These are phyloP conservation scores for Andrographis paniculata DNA, from an alignment of 305 asterid genomes.

Conservation along the genomic window DNA sequence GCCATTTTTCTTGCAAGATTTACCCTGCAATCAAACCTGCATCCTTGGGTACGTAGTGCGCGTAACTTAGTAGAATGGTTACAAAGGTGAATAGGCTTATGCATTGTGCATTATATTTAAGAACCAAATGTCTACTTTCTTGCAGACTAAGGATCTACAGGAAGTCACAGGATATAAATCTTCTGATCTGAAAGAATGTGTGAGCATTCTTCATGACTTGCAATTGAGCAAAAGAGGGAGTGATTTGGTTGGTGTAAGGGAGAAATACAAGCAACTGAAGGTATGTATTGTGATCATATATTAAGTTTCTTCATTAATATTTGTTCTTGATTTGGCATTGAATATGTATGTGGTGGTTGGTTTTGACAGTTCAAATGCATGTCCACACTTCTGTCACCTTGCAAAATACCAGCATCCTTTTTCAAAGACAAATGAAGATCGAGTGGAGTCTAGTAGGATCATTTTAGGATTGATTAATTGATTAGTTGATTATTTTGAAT, in stretches of 20 bases:
- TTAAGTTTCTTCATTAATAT: no score
- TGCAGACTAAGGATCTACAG: constrained; percentile 39
- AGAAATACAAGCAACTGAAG: constrained; percentile 64
- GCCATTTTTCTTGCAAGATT: constrained; percentile 60
- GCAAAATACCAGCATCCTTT: constrained; percentile 33
- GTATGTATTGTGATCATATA: no score
- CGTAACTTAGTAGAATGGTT: not conserved
- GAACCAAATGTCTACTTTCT: constrained; percentile 5
- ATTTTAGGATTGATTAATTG: no score
- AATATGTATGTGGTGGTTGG: constrained; percentile 8
- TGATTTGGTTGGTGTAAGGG: constrained; percentile 43
- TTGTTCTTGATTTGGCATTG: no score
- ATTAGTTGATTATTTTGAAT: no score
- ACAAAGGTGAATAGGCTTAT: not conserved
- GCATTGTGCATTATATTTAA: not conserved
- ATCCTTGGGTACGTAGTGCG: constrained; percentile 56
- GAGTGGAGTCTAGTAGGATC: no score
- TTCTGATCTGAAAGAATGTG: constrained; percentile 54
- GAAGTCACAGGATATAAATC: constrained; percentile 41
- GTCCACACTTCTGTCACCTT: constrained; percentile 31
- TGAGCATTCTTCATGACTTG: constrained; percentile 49
- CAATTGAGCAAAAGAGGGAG: constrained; percentile 47
- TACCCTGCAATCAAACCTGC: constrained; percentile 39
- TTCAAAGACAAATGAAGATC: constrained; percentile 33
- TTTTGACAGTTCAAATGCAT: constrained; percentile 58